A percentile compares a stretch with the other conserved stretches of the same genome.
These are phyloP conservation scores for Cyanodermella asteris DNA, from an alignment of 2,329 filamentous ascomycete genomes.

Conservation along the genomic window DNA sequence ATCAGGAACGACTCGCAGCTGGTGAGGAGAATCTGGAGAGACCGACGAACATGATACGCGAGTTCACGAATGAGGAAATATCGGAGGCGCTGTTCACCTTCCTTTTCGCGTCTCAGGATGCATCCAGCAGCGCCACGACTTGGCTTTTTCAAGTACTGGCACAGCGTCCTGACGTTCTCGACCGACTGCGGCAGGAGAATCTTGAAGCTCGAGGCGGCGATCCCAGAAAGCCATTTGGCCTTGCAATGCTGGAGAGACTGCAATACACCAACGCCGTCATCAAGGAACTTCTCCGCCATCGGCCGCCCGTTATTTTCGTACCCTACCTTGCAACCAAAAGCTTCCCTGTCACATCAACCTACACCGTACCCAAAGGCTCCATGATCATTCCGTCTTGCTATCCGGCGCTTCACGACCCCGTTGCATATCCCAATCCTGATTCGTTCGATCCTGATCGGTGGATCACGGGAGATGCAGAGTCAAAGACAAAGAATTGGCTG, in stretches of 20 bases:
- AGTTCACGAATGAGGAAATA: constrained; percentile 81
- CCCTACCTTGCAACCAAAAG: constrained; percentile 87
- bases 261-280: constrained; percentile 81
- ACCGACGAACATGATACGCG: constrained; percentile 59
- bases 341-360: constrained; percentile 70
- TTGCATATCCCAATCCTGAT: constrained; percentile 79
- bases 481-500: constrained; percentile 86
- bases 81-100: constrained; percentile 88
- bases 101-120: constrained; percentile 92
- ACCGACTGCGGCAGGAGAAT: constrained; percentile 83
- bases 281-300: constrained; percentile 76
- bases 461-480: constrained; percentile 72
- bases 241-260: constrained; percentile 77
- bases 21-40: constrained; percentile 48
- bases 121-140: constrained; percentile 76
- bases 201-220: constrained; percentile 54
- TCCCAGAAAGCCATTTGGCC: constrained; percentile 43
- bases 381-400: constrained; percentile 92
- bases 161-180: constrained; percentile 77
- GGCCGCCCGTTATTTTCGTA: constrained; percentile 91
- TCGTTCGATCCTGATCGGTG: constrained; percentile 78
- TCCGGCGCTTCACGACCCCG: constrained; percentile 73
- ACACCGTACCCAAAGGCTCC: constrained; percentile 79
- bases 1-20: constrained; percentile 49
- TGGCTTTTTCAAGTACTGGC: constrained; percentile 93